These are phyloP conservation scores for Nematocida sp. DNA, from an alignment of 371 early-diverging fungal genomes.

Conservation along the genomic window DNA sequence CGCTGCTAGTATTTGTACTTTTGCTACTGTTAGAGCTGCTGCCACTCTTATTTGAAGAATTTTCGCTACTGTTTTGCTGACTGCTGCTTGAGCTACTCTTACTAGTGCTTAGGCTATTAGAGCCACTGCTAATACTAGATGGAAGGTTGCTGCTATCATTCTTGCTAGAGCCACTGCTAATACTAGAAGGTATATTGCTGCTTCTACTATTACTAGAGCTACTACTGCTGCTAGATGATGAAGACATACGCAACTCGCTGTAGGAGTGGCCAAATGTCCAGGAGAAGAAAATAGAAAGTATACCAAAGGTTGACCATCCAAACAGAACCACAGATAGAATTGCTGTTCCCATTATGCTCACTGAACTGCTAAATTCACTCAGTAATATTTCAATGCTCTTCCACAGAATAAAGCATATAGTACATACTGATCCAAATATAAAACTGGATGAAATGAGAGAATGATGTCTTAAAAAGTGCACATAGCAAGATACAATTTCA, in stretches of 20 bases:
- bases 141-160: background rate
- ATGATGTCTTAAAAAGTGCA: slow-evolving; percentile 34
- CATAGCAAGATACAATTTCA: slow-evolving; percentile 26
- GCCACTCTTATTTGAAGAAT: background rate
- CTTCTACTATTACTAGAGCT: background rate
- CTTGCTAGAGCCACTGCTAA: background rate
- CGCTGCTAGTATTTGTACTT: slow-evolving; percentile 4
- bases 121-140: background rate
- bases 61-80: background rate
- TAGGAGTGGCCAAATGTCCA: slow-evolving; percentile 32
- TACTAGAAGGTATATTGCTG: slow-evolving; percentile 3
- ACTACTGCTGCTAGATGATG: background rate
- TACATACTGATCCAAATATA: slow-evolving; percentile 18
- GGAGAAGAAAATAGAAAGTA: slow-evolving; percentile 2
- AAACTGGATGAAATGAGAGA: slow-evolving; percentile 27
- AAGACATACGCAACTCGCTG: background rate
- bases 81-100: background rate
- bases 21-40: background rate
- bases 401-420: background rate
- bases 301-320: slow-evolving; percentile 29
- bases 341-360: too few species aligned
- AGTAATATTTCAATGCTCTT: background rate
- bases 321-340: background rate
- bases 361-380: background rate
- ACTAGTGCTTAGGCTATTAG: background rate